Conservation (phyloP, 2,329 filamentous ascomycete genomes). For the Iodosphaeria phyllophila region DNA sequence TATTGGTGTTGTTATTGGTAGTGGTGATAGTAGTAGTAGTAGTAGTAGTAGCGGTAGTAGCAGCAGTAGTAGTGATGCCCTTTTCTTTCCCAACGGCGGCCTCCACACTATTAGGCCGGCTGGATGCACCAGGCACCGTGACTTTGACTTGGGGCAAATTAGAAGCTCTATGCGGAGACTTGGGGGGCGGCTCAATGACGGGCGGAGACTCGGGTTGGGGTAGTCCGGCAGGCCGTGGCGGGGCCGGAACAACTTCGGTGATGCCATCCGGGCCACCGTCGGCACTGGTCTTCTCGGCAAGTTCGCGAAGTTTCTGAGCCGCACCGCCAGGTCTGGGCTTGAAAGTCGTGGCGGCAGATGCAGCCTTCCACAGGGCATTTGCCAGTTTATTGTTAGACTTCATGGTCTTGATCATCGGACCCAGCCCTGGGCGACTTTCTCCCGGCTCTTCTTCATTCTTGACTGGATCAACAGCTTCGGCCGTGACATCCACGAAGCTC, state of each 20-base stretch:
- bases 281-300: slow-evolving; percentile 32
- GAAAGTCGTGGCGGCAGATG: slow-evolving; percentile 52
- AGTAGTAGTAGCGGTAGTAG: too few relatives aligned
- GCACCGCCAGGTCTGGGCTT: slow-evolving; percentile 79
- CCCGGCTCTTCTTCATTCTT: slow-evolving; percentile 15
- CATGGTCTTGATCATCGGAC: slow-evolving; percentile 79
- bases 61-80: too few relatives aligned
- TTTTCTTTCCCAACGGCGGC: too few relatives aligned
- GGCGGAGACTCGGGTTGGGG: slow-evolving; percentile 18
- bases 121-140: slow-evolving; percentile 27
- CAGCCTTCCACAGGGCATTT: slow-evolving; percentile 62
- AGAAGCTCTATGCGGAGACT: slow-evolving; percentile 15
- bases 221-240: slow-evolving; percentile 31
- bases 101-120: slow-evolving; percentile 21
- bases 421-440: slow-evolving; percentile 52
- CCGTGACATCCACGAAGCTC: too few relatives aligned
- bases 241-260: slow-evolving; percentile 70
- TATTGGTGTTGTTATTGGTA: slow-evolving; percentile 13
- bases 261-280: slow-evolving; percentile 80
- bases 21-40: too few relatives aligned
- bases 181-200: slow-evolving; percentile 13
- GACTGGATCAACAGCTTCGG: slow-evolving; percentile 11
- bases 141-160: slow-evolving; percentile 39
- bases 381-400: slow-evolving; percentile 56
- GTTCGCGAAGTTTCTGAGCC: slow-evolving; percentile 55